Evolutionary conservation across 2,329 filamentous ascomycete genomes (phyloP).

Genomic region (Eutypa lata): DNA sequence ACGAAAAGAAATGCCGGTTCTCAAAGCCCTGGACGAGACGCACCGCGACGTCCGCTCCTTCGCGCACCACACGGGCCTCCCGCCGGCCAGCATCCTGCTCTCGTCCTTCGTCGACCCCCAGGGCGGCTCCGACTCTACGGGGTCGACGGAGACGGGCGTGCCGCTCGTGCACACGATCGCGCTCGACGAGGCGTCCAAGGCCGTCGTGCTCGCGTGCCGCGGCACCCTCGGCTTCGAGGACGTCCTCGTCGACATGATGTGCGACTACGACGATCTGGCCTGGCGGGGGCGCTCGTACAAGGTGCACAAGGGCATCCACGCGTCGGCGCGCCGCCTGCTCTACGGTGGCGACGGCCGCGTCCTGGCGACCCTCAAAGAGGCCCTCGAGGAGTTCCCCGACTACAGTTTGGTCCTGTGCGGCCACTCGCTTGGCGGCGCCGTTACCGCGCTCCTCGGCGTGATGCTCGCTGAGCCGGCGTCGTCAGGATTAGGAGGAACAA

Average conservation of each 20-base stretch:
- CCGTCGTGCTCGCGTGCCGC: constrained; percentile 69
- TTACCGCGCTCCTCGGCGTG: constrained; percentile 67
- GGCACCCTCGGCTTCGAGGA: constrained; percentile 73
- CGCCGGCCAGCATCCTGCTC: constrained; percentile 57
- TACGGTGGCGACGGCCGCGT: constrained; percentile 66
- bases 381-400: constrained; percentile 62
- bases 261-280: constrained; percentile 64
- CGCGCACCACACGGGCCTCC: constrained; percentile 58
- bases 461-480: constrained; percentile 65
- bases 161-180: constrained; percentile 73
- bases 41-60: constrained; percentile 63
- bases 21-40: constrained; percentile 42
- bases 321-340: constrained; percentile 64
- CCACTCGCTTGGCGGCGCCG: constrained; percentile 67
- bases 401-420: constrained; percentile 70
- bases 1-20: constrained; percentile 44
- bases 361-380: constrained; percentile 62
- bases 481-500: too few relatives aligned
- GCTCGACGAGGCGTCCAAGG: constrained; percentile 67
- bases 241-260: constrained; percentile 70
- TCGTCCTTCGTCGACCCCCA: constrained; percentile 70
- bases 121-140: constrained; percentile 63
- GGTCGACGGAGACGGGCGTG: constrained; percentile 62
- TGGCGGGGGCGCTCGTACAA: constrained; percentile 65
- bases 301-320: constrained; percentile 73